Percentiles rank a stretch among this genome's conserved stretches.
These are phyloP conservation scores for Allium sativum DNA, from an alignment of 106 monocot species.

Conservation along the genomic window DNA sequence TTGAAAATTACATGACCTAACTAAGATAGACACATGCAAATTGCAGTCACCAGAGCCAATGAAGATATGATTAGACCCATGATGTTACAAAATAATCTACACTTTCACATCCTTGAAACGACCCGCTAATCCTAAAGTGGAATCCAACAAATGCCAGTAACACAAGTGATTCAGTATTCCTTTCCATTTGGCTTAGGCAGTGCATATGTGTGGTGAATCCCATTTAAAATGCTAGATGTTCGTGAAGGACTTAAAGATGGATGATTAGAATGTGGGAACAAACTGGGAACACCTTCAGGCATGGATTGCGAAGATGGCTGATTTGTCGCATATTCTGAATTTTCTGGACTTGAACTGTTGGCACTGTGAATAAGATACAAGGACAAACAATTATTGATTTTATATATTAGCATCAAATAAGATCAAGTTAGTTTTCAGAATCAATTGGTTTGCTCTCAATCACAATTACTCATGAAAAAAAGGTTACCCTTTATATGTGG, in stretches of 20 bases:
- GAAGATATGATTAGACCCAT: no score
- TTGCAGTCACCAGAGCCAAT: no score
- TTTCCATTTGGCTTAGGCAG: constrained; percentile 23
- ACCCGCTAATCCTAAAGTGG: no score
- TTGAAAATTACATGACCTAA: no score
- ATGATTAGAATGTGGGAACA: constrained; percentile 16
- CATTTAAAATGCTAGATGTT: constrained; percentile 8
- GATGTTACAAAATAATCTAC: no score
- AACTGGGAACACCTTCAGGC: constrained; percentile 22
- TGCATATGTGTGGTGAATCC: constrained; percentile 12
- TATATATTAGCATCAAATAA: background rate
- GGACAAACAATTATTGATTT: background rate
- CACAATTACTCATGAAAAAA: no score
- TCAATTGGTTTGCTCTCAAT: no score
- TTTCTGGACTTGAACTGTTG: constrained; percentile 17
- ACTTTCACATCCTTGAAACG: no score
- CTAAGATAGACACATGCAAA: no score
- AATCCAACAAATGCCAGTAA: no score
- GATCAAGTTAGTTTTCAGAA: background rate
- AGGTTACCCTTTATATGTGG: no score
- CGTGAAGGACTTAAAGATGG: background rate
- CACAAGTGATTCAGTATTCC: constrained; percentile 1
- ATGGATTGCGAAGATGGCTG: constrained; percentile 18
- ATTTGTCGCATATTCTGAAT: constrained; percentile 17
- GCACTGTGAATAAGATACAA: constrained; percentile 15